Evolutionary conservation across 345 rosid genomes (phyloP).

Genomic region (Noccaea bulbosa): DNA sequence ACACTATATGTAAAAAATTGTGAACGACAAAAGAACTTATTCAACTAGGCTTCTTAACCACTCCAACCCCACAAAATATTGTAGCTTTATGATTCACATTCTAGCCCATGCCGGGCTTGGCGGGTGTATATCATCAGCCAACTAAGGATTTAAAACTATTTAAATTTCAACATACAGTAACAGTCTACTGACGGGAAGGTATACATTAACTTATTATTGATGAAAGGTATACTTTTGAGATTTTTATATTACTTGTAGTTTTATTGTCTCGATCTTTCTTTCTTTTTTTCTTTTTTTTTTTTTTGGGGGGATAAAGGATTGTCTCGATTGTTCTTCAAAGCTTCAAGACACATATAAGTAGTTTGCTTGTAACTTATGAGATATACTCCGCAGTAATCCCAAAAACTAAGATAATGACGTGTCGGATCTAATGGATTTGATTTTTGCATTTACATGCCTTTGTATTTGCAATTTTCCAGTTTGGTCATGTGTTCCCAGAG

Average conservation of each 20-base stretch:
- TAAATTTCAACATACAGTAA: not conserved
- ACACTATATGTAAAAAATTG: no score
- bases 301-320: no score
- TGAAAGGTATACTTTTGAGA: not conserved
- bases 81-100: not conserved
- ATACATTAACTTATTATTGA: not conserved
- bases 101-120: conserved; percentile 7
- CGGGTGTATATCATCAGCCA: not conserved
- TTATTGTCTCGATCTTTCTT: no score
- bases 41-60: no score
- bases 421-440: not conserved
- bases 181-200: not conserved
- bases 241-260: not conserved
- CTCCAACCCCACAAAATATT: not conserved
- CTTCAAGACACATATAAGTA: no score
- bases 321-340: no score
- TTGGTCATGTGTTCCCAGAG: conserved; percentile 5
- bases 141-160: no score
- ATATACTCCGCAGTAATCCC: not conserved
- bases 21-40: no score
- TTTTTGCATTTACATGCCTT: not conserved
- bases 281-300: no score
- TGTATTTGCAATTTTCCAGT: not conserved
- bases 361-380: no score
- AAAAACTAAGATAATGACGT: conserved; percentile 2